phyloP scores from a whole-genome alignment of 2,329 filamentous ascomycete genomes.

The Talaromyces sp. region DNA sequence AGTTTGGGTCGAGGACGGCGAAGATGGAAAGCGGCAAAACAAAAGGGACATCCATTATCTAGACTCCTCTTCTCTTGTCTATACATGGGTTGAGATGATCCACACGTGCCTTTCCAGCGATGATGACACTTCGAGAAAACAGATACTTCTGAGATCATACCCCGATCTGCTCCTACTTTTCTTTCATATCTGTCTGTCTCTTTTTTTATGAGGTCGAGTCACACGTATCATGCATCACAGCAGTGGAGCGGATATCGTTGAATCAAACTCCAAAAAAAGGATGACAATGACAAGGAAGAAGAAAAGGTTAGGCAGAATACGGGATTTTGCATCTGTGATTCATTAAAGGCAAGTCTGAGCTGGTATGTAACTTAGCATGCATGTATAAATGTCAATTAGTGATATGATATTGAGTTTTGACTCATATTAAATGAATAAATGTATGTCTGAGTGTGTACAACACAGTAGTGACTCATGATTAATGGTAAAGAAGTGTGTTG shows the following conservation, averaged over 20 bases:
- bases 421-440: too few relatives aligned
- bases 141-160: slow-evolving; percentile 38
- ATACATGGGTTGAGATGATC: background rate
- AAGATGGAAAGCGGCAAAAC: slow-evolving; percentile 67
- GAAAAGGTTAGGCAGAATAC: background rate
- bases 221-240: slow-evolving; percentile 5
- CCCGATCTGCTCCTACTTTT: background rate
- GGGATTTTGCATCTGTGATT: slow-evolving; percentile 14
- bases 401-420: too few relatives aligned
- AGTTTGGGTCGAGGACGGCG: slow-evolving; percentile 76
- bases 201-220: background rate
- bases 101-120: slow-evolving; percentile 18
- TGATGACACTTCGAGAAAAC: slow-evolving; percentile 36
- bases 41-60: slow-evolving; percentile 57
- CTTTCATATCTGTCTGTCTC: background rate
- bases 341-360: slow-evolving; percentile 34
- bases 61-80: background rate
- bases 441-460: too few relatives aligned
- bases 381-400: background rate
- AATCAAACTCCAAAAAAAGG: background rate
- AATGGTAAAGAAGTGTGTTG: too few relatives aligned
- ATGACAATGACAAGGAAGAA: background rate
- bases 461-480: too few relatives aligned
- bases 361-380: slow-evolving; percentile 7
- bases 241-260: slow-evolving; percentile 6